A percentile compares a stretch with the other conserved stretches of the same genome.
Evolutionary conservation across 2,329 filamentous ascomycete genomes (phyloP).

Genomic region (Trichophyton mentagrophytes): DNA sequence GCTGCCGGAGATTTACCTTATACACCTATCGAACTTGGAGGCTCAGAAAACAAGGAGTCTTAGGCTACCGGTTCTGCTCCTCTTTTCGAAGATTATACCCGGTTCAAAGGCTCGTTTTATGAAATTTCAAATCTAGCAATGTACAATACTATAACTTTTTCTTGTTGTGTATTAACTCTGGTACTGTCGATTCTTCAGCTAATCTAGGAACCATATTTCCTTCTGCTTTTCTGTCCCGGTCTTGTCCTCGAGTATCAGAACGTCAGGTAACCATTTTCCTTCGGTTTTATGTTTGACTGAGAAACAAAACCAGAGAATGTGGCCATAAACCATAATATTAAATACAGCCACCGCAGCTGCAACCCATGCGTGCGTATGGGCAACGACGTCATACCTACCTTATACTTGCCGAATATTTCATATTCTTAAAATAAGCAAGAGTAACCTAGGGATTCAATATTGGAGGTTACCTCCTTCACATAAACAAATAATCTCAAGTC

Average conservation of each 20-base stretch:
- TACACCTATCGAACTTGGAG: slow-evolving; percentile 6
- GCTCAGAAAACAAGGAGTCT: not conserved
- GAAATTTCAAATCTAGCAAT: not conserved
- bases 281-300: too few relatives aligned
- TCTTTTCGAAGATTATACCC: not conserved
- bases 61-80: not conserved
- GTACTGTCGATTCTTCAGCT: not conserved
- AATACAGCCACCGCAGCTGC: not conserved
- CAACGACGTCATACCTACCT: not conserved
- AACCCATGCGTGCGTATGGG: not conserved
- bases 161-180: not conserved
- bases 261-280: too few relatives aligned
- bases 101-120: not conserved
- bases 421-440: not conserved
- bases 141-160: not conserved
- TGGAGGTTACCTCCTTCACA: not conserved
- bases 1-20: slow-evolving; percentile 51
- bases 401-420: not conserved
- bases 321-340: not conserved
- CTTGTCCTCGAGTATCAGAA: not conserved
- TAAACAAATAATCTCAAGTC: not conserved
- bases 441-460: not conserved
- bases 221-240: not conserved
- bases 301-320: not conserved
- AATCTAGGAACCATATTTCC: too few relatives aligned